A percentile compares a stretch with the other conserved stretches of the same genome.
Conservation (phyloP, 2,329 filamentous ascomycete genomes). For the Fusarium palustre region DNA sequence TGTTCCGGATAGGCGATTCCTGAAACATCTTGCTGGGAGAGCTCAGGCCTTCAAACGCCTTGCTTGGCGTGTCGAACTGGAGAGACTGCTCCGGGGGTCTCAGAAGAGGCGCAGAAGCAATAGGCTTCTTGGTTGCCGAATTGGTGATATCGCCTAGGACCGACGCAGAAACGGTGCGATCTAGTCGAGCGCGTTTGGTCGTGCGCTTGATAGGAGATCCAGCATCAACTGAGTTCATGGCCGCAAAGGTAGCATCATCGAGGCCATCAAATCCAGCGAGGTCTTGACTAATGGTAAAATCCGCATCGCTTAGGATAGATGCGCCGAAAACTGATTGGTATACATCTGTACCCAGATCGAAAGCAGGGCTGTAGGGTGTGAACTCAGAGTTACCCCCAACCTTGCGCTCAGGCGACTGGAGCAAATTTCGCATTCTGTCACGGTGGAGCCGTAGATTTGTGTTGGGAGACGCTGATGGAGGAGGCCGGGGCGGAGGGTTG, state of each 20-base stretch:
- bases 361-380: slow-evolving; percentile 73
- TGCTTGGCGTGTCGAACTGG: slow-evolving; percentile 67
- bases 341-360: slow-evolving; percentile 69
- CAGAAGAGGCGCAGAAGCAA: slow-evolving; percentile 63
- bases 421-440: slow-evolving; percentile 81
- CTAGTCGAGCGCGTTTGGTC: slow-evolving; percentile 68
- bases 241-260: slow-evolving; percentile 49
- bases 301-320: slow-evolving; percentile 61
- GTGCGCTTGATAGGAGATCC: slow-evolving; percentile 77
- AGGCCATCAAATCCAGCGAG: slow-evolving; percentile 48
- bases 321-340: slow-evolving; percentile 60
- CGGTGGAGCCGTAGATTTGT: slow-evolving; percentile 92
- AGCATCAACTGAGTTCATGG: slow-evolving; percentile 61
- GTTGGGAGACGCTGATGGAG: slow-evolving; percentile 88
- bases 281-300: slow-evolving; percentile 73
- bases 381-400: slow-evolving; percentile 58
- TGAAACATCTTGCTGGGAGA: slow-evolving; percentile 66
- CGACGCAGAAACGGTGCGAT: slow-evolving; percentile 72
- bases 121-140: slow-evolving; percentile 62
- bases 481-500: slow-evolving; percentile 66
- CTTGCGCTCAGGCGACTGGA: slow-evolving; percentile 76
- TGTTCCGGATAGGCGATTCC: slow-evolving; percentile 49
- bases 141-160: slow-evolving; percentile 72
- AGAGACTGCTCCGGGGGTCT: slow-evolving; percentile 59
- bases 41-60: slow-evolving; percentile 65